phyloP scores from a whole-genome alignment of 345 rosid species.

The Gossypioides kirkii region DNA sequence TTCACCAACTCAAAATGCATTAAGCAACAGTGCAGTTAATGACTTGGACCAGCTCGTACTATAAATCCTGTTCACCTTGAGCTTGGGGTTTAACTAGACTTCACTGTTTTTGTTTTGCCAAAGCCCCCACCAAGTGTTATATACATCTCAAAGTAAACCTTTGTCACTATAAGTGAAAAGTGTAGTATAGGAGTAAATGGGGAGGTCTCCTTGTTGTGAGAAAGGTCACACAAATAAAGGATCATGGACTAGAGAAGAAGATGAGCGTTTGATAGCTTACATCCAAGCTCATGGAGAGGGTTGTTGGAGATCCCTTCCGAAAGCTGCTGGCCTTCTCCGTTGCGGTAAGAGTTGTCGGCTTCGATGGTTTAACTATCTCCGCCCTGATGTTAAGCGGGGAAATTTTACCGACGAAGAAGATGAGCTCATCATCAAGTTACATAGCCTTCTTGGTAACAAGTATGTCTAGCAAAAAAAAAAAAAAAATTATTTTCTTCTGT shows the following conservation, averaged over 20 bases:
- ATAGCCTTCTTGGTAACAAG: slow-evolving; percentile 73
- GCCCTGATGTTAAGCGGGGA: slow-evolving; percentile 76
- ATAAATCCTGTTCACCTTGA: no score
- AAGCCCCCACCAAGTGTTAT: no score
- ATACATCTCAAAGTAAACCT: no score
- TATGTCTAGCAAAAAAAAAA: slow-evolving; percentile 15
- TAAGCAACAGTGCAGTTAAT: no score
- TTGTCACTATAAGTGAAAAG: no score
- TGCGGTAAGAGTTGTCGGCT: slow-evolving; percentile 78
- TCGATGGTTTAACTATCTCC: slow-evolving; percentile 69
- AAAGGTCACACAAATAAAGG: slow-evolving; percentile 82
- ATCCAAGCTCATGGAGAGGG: slow-evolving; percentile 73
- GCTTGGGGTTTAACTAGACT: no score
- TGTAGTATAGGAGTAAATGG: slow-evolving; percentile 30
- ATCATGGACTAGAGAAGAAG: slow-evolving; percentile 81
- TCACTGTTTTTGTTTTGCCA: no score
- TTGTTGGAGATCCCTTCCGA: slow-evolving; percentile 79
- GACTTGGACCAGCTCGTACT: no score
- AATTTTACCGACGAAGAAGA: slow-evolving; percentile 75
- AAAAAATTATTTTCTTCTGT: neutral
- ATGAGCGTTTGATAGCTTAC: slow-evolving; percentile 57
- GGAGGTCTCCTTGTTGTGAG: slow-evolving; percentile 77
- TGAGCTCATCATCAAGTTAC: slow-evolving; percentile 67
- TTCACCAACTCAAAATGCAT: no score
- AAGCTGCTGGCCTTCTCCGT: slow-evolving; percentile 74